Evolutionary conservation across 768 basidiomycete species (phyloP), one percentile per base, ranked within the genome.

Genomic region (Tephrocybe sp.): DNA sequence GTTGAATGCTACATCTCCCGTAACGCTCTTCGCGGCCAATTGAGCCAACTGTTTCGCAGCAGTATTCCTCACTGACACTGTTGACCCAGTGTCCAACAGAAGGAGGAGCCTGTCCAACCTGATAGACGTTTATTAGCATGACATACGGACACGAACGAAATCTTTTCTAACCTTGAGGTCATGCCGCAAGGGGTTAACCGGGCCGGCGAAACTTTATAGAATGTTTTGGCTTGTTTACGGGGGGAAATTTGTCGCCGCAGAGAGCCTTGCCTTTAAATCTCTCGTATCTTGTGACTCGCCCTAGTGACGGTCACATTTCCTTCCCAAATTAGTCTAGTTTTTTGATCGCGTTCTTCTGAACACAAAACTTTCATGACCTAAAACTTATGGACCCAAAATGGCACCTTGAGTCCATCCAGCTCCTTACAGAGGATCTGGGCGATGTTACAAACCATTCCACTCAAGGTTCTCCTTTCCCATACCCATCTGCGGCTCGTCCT

Each of bases 91-190:
- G 67, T 98, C 95, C 54, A 99, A 83, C 37, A 99, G 80, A 61
- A 92, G 80, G 66, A 99, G 86, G 74, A 99, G 88, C 69, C 97
- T 87, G 80, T 98, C 97, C 75, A 98, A 85, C 76, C 95, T 96
- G 61, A 5, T 46, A 45, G 8, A 35, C 45, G 50, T 40, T 49
- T 54, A 34, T 54, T 12, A 52, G 47, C 28, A 30, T 32, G 18
- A 19, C 21, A 22, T 24, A 32, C n/a, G 28, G 37, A 52, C 15
- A 34, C 37, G 22, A 27, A 34, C 44, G 35, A 53, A 47, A 53
- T 51, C n/a, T n/a, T 28, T 40, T n/a, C 22, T 39, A 7, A 86
- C 87, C 87, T 85, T 58, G 87, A 89, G 68, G 86, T 86, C 87
- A 89, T 89, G 61, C 76, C 79, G 76, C 70, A 72, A 69, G 72